A percentile compares a stretch with the other conserved stretches of the same genome.
These are phyloP conservation scores for Yamadazyma akitaensis DNA, from an alignment of 805 yeast species.

Conservation along the genomic window DNA sequence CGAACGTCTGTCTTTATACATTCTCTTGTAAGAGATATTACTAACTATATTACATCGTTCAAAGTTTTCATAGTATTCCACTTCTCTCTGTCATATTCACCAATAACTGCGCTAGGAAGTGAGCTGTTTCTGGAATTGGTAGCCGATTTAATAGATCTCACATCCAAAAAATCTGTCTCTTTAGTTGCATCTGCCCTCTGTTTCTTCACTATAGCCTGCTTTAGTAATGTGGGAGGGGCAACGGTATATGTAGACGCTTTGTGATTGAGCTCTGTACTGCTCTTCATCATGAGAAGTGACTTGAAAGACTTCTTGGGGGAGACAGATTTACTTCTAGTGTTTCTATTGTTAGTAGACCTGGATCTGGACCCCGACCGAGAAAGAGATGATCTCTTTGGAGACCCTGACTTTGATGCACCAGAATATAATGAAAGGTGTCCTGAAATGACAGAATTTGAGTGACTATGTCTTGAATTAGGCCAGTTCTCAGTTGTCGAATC, in stretches of 20 bases:
- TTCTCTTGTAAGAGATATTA: background rate
- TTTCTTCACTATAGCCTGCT: conserved; percentile 16
- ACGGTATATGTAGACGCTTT: conserved; percentile 1
- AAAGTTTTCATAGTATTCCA: conserved; percentile 53
- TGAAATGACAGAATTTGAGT: conserved; percentile 26
- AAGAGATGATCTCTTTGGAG: conserved; percentile 10
- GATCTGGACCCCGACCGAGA: background rate
- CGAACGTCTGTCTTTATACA: background rate
- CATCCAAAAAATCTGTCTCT: conserved; percentile 22
- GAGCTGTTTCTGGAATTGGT: conserved; percentile 37
- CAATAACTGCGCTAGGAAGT: conserved; percentile 56
- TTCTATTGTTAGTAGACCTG: background rate
- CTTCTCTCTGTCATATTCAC: conserved; percentile 64
- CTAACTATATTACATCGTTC: conserved; percentile 10
- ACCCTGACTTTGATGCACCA: conserved; percentile 6
- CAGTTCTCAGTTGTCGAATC: conserved; percentile 3
- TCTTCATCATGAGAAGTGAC: conserved; percentile 6
- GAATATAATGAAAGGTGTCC: conserved; percentile 26
- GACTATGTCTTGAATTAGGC: conserved; percentile 18
- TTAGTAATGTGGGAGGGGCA: conserved; percentile 16
- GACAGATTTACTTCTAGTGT: background rate
- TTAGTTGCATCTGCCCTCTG: conserved; percentile 3
- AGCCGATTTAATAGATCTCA: conserved; percentile 26
- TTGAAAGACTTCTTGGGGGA: conserved; percentile 15
- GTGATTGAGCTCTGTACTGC: background rate